phyloP scores from a whole-genome alignment of 2,329 filamentous ascomycete genomes.

The Hypoxylon sp. region DNA sequence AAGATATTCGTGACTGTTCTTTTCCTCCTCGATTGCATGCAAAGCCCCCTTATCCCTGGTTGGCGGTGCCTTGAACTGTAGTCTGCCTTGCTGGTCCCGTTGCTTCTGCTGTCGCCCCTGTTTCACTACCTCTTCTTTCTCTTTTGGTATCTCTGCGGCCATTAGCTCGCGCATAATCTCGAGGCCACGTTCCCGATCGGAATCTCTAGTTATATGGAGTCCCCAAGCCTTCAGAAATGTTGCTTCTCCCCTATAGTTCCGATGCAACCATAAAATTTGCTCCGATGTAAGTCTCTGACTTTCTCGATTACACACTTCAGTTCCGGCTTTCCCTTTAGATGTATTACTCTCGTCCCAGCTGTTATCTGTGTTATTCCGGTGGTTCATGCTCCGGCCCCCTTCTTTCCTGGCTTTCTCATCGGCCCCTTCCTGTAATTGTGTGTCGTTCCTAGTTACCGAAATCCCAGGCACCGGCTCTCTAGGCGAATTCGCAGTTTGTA shows the following conservation, averaged over 20 bases:
- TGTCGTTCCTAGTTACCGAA: background rate
- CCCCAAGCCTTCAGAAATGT: slow-evolving; percentile 43
- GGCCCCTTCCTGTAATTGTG: no score
- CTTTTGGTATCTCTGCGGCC: slow-evolving; percentile 27
- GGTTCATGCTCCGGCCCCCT: background rate
- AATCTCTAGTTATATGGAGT: slow-evolving; percentile 26
- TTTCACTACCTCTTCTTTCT: slow-evolving; percentile 11
- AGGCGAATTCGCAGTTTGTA: background rate
- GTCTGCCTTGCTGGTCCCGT: slow-evolving; percentile 1
- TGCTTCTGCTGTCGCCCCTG: background rate
- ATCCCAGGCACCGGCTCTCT: background rate
- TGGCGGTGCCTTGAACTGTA: background rate
- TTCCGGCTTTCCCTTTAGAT: background rate
- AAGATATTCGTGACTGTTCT: background rate
- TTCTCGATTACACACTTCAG: background rate
- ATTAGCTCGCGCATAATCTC: slow-evolving; percentile 36
- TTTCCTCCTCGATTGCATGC: slow-evolving; percentile 29
- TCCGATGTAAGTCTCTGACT: slow-evolving; percentile 26
- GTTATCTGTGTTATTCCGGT: background rate
- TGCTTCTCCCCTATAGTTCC: slow-evolving; percentile 40
- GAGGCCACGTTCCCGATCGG: slow-evolving; percentile 29
- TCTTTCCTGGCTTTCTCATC: background rate
- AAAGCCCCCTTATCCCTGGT: slow-evolving; percentile 14
- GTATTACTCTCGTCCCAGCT: background rate
- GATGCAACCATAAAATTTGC: slow-evolving; percentile 38